A percentile compares a stretch with the other conserved stretches of the same genome.
These are phyloP conservation scores for Ormosia emarginata DNA, from an alignment of 306 rosid species.

Conservation along the genomic window DNA sequence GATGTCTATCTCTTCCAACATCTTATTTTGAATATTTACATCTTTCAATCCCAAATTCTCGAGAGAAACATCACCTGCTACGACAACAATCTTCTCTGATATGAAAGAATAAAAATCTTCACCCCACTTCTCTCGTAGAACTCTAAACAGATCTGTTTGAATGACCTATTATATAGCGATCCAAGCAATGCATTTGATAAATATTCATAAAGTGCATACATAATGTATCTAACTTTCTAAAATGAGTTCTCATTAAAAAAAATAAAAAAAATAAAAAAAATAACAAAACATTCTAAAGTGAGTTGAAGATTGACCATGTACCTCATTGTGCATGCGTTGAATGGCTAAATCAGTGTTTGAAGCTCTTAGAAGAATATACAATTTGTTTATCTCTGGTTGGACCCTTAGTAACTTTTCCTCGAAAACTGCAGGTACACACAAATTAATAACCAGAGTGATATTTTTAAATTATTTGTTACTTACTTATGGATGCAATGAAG, in stretches of 20 bases:
- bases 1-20: slow-evolving; percentile 20
- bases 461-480: background rate
- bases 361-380: slow-evolving; percentile 63
- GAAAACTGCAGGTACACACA: slow-evolving; percentile 39
- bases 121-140: slow-evolving; percentile 43
- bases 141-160: slow-evolving; percentile 42
- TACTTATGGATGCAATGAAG: background rate
- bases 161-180: slow-evolving; percentile 17
- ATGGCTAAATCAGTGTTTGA: slow-evolving; percentile 35
- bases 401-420: slow-evolving; percentile 61
- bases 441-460: background rate
- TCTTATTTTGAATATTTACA: background rate
- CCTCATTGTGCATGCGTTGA: slow-evolving; percentile 45
- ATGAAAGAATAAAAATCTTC: slow-evolving; percentile 25
- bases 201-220: background rate
- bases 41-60: slow-evolving; percentile 31
- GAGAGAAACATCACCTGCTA: slow-evolving; percentile 34
- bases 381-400: slow-evolving; percentile 53
- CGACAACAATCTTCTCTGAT: slow-evolving; percentile 19
- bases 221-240: background rate
- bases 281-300: background rate
- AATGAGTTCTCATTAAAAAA: background rate
- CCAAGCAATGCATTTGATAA: background rate
- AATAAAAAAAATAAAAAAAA: too few species aligned
- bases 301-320: background rate